Percentiles rank a stretch among this genome's conserved stretches.
These are phyloP conservation scores for Fusarium lateritium DNA, from an alignment of 2,329 filamentous ascomycete species.

Conservation along the genomic window DNA sequence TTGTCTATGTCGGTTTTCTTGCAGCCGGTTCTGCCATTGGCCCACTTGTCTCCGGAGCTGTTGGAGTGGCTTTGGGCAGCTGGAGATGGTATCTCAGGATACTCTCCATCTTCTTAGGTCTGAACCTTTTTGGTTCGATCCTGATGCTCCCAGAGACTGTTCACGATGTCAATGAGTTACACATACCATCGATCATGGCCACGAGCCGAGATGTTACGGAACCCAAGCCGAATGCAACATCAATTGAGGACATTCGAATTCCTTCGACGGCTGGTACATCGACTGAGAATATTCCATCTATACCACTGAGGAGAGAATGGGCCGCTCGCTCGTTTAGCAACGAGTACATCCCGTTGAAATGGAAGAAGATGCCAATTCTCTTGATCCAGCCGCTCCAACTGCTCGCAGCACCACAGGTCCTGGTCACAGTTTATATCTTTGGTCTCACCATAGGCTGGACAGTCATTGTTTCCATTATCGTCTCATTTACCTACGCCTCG, in stretches of 20 bases:
- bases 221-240: not conserved
- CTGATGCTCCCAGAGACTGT: constrained; percentile 20
- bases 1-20: constrained; percentile 15
- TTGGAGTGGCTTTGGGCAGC: not conserved
- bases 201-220: not conserved
- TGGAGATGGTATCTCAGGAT: constrained; percentile 27
- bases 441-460: constrained; percentile 22
- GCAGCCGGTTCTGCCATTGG: constrained; percentile 7
- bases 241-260: not conserved
- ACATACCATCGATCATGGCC: not conserved
- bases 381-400: not conserved
- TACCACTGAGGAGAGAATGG: not conserved
- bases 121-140: not conserved
- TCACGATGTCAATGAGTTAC: not conserved
- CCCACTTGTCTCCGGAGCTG: constrained; percentile 2
- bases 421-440: constrained; percentile 12
- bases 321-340: not conserved
- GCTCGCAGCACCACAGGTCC: not conserved
- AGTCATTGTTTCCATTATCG: constrained; percentile 5
- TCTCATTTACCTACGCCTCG: not conserved
- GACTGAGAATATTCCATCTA: not conserved
- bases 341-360: not conserved
- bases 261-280: not conserved
- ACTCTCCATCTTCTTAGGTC: not conserved
- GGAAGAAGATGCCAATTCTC: not conserved